phyloP scores from a whole-genome alignment of 768 basidiomycete genomes.

The Russula sp. region DNA sequence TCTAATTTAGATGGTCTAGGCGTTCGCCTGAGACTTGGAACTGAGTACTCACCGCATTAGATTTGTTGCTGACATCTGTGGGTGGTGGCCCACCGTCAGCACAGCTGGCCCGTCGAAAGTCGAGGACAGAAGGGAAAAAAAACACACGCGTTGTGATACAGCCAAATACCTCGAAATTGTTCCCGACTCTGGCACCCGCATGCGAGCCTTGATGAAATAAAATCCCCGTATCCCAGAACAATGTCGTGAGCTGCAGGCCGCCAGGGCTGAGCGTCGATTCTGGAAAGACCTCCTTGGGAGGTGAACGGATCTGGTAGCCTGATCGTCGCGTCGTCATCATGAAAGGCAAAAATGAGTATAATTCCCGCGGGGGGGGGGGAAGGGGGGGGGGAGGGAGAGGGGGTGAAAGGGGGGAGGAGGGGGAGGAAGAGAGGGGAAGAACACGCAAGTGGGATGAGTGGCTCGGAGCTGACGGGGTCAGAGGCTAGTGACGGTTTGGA shows the following conservation, averaged over 20 bases:
- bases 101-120: neutral
- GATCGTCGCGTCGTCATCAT: constrained; percentile 17
- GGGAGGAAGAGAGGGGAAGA: neutral
- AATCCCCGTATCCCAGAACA: constrained; percentile 19
- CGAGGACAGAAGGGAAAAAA: neutral
- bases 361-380: neutral
- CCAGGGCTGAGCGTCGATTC: constrained; percentile 20
- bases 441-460: neutral
- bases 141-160: constrained; percentile 18
- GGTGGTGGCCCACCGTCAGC: neutral
- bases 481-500: neutral
- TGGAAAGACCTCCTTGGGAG: constrained; percentile 21
- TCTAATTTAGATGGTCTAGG: neutral
- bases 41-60: constrained; percentile 7
- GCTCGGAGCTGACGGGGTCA: neutral
- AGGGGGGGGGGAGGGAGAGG: neutral
- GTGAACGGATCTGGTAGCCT: constrained; percentile 16
- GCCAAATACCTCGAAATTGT: constrained; percentile 18
- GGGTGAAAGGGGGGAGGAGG: neutral
- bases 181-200: constrained; percentile 17
- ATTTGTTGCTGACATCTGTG: constrained; percentile 11
- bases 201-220: constrained; percentile 19
- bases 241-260: constrained; percentile 19
- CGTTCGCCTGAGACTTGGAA: neutral
- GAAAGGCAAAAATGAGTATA: neutral